Evolutionary conservation across 768 basidiomycete species (phyloP).

Genomic region (Calocera cornea): DNA sequence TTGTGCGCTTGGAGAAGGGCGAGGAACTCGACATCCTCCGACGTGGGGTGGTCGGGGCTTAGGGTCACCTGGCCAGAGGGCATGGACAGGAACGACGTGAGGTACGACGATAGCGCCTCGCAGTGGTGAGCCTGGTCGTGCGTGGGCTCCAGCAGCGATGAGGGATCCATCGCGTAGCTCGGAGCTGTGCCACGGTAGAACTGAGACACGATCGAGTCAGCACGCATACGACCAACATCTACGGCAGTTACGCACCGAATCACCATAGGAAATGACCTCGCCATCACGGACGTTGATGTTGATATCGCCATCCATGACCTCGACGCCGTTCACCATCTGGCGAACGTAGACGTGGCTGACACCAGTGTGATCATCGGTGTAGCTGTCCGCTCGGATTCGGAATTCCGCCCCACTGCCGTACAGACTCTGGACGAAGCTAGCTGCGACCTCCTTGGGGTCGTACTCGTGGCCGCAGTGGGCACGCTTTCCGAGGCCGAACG

Average conservation of each 20-base stretch:
- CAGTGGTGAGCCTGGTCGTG: conserved; percentile 22
- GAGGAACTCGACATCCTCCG: background rate
- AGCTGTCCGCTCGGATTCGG: conserved; percentile 58
- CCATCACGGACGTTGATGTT: conserved; percentile 87
- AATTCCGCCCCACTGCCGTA: conserved; percentile 24
- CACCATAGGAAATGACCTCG: conserved; percentile 70
- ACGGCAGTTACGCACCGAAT: conserved; percentile 45
- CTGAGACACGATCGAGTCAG: conserved; percentile 26
- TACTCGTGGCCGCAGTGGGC: conserved; percentile 9
- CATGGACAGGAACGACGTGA: background rate
- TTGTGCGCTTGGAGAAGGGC: conserved; percentile 10
- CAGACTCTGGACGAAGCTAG: conserved; percentile 43
- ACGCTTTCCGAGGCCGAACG: conserved; percentile 20
- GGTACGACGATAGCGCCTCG: conserved; percentile 5
- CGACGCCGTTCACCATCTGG: conserved; percentile 72
- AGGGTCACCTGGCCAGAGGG: background rate
- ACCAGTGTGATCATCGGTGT: conserved; percentile 75
- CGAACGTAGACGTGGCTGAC: conserved; percentile 79
- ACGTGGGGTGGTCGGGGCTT: background rate
- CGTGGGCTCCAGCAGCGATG: conserved; percentile 32
- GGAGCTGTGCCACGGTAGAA: conserved; percentile 61
- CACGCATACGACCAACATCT: background rate
- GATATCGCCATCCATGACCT: conserved; percentile 82
- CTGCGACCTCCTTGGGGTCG: conserved; percentile 50
- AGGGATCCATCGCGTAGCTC: conserved; percentile 13